Conservation (phyloP, 345 rosid species). For the Brassica napus region Da-Ae NC_063436.1:24932001-24932500, state of each 20-base stretch:
- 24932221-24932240: not conserved
- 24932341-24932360: constrained; percentile 21
- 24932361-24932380: constrained; percentile 3
- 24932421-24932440: constrained; percentile 22
- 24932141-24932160: not conserved
- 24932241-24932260: not conserved
- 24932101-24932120: constrained; percentile 8
- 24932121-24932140: not conserved
- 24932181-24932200: constrained; percentile 5
- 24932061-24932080: constrained; percentile 4
- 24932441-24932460: constrained; percentile 7
- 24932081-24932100: not conserved
- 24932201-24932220: not conserved
- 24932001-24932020: not conserved
- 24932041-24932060: not conserved
- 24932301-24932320: not conserved
- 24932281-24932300: not conserved
- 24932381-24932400: constrained; percentile 15
- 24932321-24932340: not conserved
- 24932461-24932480: not conserved
- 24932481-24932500: constrained; percentile 3
- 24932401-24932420: constrained; percentile 22
- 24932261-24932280: constrained; percentile 13
- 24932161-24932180: constrained; percentile 7
- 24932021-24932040: not conserved